These are phyloP conservation scores for Boletus smithii DNA, from an alignment of 1,284 basidiomycete genomes.

Conservation along the genomic window DNA sequence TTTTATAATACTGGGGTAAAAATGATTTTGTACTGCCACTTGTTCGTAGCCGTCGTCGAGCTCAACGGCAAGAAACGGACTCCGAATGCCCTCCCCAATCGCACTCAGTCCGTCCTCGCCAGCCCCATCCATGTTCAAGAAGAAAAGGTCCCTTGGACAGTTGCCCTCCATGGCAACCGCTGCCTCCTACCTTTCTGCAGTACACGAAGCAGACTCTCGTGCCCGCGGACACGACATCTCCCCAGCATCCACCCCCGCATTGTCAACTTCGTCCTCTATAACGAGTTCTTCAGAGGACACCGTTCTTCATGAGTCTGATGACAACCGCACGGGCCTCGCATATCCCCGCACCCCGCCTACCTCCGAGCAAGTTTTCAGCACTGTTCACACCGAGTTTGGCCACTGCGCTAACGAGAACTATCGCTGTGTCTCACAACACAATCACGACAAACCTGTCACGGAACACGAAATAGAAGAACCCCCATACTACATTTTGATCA, in stretches of 20 bases:
- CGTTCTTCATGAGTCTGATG: slow-evolving; percentile 49
- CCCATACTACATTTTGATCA: slow-evolving; percentile 86
- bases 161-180: slow-evolving; percentile 52
- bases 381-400: slow-evolving; percentile 83
- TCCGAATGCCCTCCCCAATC: slow-evolving; percentile 50
- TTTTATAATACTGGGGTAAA: background rate
- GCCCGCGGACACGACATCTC: slow-evolving; percentile 41
- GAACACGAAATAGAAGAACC: slow-evolving; percentile 71
- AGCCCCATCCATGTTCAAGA: slow-evolving; percentile 59
- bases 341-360: slow-evolving; percentile 63
- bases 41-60: slow-evolving; percentile 9
- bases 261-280: slow-evolving; percentile 67
- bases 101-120: slow-evolving; percentile 45
- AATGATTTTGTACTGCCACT: slow-evolving; percentile 11
- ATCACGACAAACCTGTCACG: slow-evolving; percentile 46
- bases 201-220: slow-evolving; percentile 66
- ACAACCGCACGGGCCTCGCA: slow-evolving; percentile 49
- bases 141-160: slow-evolving; percentile 50
- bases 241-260: slow-evolving; percentile 52
- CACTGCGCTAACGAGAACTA: slow-evolving; percentile 74
- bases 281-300: slow-evolving; percentile 64
- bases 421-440: slow-evolving; percentile 65
- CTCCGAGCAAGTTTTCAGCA: slow-evolving; percentile 70
- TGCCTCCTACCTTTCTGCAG: slow-evolving; percentile 67
- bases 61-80: slow-evolving; percentile 6